Evolutionary conservation across 805 yeast species (phyloP).

Genomic region (Cyberlindnera meyerae): DNA sequence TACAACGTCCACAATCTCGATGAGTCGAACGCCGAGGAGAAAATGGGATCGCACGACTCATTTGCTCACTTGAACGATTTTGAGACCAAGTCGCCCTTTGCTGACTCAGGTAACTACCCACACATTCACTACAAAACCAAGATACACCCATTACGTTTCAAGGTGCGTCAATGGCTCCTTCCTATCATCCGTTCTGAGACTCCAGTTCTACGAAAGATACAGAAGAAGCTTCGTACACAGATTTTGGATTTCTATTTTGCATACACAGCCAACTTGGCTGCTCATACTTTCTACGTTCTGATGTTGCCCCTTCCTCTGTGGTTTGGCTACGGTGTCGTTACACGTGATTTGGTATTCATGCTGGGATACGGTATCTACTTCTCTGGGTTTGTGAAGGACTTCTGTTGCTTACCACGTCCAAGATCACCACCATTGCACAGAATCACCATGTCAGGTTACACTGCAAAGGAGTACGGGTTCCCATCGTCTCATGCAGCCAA

Average conservation of each 20-base stretch:
- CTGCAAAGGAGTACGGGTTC: slow-evolving; percentile 90
- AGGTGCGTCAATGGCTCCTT: slow-evolving; percentile 46
- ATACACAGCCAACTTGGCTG: slow-evolving; percentile 82
- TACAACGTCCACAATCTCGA: slow-evolving; percentile 3
- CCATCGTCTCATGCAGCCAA: slow-evolving; percentile 95
- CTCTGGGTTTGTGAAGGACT: slow-evolving; percentile 77
- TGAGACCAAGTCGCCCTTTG: slow-evolving; percentile 20
- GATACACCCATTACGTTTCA: slow-evolving; percentile 52
- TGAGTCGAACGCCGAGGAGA: neutral
- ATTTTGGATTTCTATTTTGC: slow-evolving; percentile 72
- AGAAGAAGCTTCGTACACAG: slow-evolving; percentile 43
- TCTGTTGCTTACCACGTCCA: slow-evolving; percentile 87
- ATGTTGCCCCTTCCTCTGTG: slow-evolving; percentile 83
- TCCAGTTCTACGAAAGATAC: slow-evolving; percentile 50
- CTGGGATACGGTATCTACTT: slow-evolving; percentile 53
- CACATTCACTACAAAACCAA: slow-evolving; percentile 57
- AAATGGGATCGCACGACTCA: slow-evolving; percentile 14
- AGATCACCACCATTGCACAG: slow-evolving; percentile 86
- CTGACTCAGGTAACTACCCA: slow-evolving; percentile 75
- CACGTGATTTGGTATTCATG: slow-evolving; percentile 69
- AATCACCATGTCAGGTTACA: slow-evolving; percentile 85
- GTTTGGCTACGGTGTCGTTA: slow-evolving; percentile 58
- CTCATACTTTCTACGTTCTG: slow-evolving; percentile 89
- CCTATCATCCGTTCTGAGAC: slow-evolving; percentile 66
- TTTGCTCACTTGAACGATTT: slow-evolving; percentile 26